Conservation (phyloP, 1,139 yeast species). For the Nematodospora anomalae region DNA sequence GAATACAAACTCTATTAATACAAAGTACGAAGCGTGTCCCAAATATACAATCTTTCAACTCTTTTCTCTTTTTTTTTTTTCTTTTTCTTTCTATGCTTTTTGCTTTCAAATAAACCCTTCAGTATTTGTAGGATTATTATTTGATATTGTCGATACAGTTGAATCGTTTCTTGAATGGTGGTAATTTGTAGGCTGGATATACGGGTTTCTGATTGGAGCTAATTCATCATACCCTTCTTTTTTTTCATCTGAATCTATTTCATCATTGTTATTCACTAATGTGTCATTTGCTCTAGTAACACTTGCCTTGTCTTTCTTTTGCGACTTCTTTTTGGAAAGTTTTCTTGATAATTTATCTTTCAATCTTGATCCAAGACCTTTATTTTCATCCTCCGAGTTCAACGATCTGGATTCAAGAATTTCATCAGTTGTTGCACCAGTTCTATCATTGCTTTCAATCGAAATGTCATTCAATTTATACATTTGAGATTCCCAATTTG, state of each 20-base stretch:
- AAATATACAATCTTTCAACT: neutral
- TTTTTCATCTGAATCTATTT: conserved; percentile 11
- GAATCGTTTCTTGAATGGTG: conserved; percentile 2
- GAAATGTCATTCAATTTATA: conserved; percentile 46
- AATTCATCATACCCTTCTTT: conserved; percentile 8
- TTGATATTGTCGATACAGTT: conserved; percentile 2
- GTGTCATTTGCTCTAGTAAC: conserved; percentile 38
- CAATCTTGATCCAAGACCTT: conserved; percentile 15
- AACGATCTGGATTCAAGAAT: conserved; percentile 26
- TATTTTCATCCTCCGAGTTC: conserved; percentile 19
- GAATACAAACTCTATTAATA: conserved; percentile 3
- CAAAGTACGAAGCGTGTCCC: neutral
- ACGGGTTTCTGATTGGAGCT: neutral
- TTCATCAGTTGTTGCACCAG: conserved; percentile 16
- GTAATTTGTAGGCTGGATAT: neutral
- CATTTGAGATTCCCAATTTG: conserved; percentile 70
- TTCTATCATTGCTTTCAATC: conserved; percentile 14
- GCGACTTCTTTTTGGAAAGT: conserved; percentile 25
- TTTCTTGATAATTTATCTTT: conserved; percentile 18
- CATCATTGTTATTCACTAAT: conserved; percentile 19
- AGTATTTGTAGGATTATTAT: conserved; percentile 8
- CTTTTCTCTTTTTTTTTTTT: no score
- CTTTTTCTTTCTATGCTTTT: neutral
- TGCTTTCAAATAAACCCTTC: conserved; percentile 5
- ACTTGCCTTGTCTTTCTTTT: conserved; percentile 12